phyloP scores from a whole-genome alignment of 129 eudicot species.

The Apium graveolens region DNA sequence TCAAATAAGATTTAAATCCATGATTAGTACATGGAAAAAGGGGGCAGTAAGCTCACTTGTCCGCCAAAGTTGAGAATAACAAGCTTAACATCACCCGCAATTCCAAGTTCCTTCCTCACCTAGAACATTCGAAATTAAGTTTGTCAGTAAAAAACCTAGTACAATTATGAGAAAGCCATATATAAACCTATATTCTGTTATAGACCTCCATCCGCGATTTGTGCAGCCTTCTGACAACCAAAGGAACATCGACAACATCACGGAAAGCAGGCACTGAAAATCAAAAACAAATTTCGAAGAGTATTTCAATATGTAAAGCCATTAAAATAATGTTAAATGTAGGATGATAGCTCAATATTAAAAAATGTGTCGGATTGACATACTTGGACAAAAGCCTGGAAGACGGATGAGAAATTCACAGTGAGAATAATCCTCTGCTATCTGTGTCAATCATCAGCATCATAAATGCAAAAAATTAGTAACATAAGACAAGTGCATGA shows the following conservation, averaged over 20 bases:
- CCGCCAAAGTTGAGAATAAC: constrained; percentile 98
- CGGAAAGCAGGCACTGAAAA: constrained; percentile 97
- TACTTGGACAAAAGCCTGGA: constrained; percentile 98
- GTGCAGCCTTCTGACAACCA: constrained; percentile 92
- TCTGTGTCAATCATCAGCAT: constrained; percentile 39
- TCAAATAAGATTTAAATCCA: background rate
- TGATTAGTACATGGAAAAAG: background rate
- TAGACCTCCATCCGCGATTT: constrained; percentile 78
- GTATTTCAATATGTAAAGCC: background rate
- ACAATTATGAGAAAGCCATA: background rate
- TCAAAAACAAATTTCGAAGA: background rate
- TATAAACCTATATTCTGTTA: background rate
- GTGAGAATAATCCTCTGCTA: constrained; percentile 98
- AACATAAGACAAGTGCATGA: constrained; percentile 4
- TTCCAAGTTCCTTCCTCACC: constrained; percentile 88
- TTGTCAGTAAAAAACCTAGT: background rate
- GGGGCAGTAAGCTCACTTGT: constrained; percentile 47
- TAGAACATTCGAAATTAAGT: constrained; percentile 15
- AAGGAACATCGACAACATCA: constrained; percentile 87
- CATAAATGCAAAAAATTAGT: background rate
- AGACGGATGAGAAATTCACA: constrained; percentile 91
- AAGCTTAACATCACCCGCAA: constrained; percentile 67
- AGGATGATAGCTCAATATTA: background rate
- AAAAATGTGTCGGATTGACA: constrained; percentile 10
- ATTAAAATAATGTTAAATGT: background rate